phyloP scores from a whole-genome alignment of 257 asterid genomes.

The Solanum ossicruentum region DNA sequence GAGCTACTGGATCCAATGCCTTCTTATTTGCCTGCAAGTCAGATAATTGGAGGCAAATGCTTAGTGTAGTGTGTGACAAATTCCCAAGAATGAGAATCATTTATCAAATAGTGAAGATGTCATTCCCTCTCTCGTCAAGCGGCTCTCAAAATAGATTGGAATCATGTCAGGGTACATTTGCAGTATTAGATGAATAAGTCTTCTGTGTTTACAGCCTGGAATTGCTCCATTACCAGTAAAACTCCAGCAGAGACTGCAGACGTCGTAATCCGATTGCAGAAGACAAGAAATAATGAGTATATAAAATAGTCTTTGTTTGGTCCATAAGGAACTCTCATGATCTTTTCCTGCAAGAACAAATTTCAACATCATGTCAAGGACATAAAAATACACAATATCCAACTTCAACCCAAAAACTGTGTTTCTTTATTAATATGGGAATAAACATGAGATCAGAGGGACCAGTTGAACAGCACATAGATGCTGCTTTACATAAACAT shows the following conservation, averaged over 20 bases:
- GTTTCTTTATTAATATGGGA: neutral
- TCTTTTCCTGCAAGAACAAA: conserved; percentile 68
- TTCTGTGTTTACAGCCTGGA: neutral
- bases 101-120: neutral
- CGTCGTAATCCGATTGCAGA: conserved; percentile 92
- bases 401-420: neutral
- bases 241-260: conserved; percentile 84
- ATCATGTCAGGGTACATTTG: neutral
- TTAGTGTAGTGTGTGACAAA: neutral
- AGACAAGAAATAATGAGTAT: conserved; percentile 91
- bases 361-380: neutral
- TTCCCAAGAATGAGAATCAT: neutral
- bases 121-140: neutral
- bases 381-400: neutral
- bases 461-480: neutral
- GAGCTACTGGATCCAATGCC: conserved; percentile 89
- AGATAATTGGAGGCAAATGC: neutral
- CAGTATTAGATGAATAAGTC: neutral
- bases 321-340: conserved; percentile 96
- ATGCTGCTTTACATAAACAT: neutral
- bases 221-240: conserved; percentile 50
- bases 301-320: conserved; percentile 62
- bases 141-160: neutral
- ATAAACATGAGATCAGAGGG: neutral
- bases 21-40: conserved; percentile 56